Conservation (phyloP, 176 grass and related monocot genomes). For the Phoenix roebelenii region DNA sequence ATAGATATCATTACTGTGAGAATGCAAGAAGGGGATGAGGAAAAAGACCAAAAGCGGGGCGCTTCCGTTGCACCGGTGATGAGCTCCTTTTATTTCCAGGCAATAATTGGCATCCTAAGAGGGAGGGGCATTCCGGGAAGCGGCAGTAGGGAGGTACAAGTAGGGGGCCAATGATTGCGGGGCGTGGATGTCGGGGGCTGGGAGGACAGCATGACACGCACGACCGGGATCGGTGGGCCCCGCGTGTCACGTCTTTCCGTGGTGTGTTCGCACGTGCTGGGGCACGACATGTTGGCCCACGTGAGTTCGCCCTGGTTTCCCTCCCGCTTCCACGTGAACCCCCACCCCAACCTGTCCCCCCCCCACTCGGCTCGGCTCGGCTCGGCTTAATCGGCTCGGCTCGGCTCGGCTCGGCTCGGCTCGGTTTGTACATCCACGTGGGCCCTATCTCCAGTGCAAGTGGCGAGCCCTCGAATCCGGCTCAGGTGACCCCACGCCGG, state of each 20-base stretch:
- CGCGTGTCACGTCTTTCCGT: not conserved
- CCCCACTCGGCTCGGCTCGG: not conserved
- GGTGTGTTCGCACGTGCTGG: constrained; percentile 6
- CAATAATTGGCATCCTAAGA: not conserved
- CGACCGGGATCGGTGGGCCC: not conserved
- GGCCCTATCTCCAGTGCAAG: too few species aligned
- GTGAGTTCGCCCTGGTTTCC: constrained; percentile 1
- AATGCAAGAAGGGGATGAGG: too few species aligned
- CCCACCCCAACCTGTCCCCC: constrained; percentile 1
- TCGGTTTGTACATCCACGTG: not conserved
- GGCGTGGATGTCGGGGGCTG: constrained; percentile 11
- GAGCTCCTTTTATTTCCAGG: not conserved
- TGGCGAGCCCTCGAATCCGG: too few species aligned
- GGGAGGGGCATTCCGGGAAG: not conserved
- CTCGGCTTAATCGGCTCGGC: not conserved
- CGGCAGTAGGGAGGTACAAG: not conserved
- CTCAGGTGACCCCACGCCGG: too few species aligned
- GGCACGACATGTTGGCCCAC: constrained; percentile 14
- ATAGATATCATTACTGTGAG: too few species aligned
- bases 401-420: not conserved
- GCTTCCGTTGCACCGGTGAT: too few species aligned
- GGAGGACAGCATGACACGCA: not conserved
- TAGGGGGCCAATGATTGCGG: constrained; percentile 14
- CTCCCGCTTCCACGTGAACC: constrained; percentile 18
- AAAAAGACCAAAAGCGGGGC: too few species aligned